Conservation (phyloP, 768 basidiomycete genomes). For the Suillus hirtellus region DNA sequence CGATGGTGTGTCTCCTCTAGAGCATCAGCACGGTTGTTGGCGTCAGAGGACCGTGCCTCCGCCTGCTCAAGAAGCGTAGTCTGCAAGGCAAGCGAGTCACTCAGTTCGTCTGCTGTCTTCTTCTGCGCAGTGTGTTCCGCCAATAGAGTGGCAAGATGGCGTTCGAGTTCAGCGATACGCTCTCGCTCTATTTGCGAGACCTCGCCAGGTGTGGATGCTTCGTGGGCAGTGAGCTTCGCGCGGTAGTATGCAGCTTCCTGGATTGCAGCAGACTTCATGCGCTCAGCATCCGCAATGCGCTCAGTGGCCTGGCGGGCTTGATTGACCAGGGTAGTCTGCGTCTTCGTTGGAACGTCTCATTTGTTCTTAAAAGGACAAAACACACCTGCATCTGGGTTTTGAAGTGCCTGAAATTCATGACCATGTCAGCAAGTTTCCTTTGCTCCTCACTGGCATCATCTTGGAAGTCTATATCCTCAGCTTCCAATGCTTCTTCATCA, state of each 20-base stretch:
- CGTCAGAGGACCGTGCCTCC: conserved; percentile 74
- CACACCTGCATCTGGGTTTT: conserved; percentile 83
- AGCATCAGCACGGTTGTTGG: conserved; percentile 71
- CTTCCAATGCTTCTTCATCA: conserved; percentile 50
- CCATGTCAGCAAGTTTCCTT: conserved; percentile 63
- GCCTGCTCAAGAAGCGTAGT: conserved; percentile 78
- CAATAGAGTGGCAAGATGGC: conserved; percentile 59
- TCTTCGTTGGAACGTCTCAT: background rate
- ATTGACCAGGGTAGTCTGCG: conserved; percentile 67
- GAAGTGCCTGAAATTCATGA: conserved; percentile 85
- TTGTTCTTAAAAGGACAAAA: conserved; percentile 12
- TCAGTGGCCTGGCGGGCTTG: conserved; percentile 80
- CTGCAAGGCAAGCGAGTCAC: conserved; percentile 72
- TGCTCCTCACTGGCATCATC: conserved; percentile 41
- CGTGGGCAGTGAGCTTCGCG: conserved; percentile 88
- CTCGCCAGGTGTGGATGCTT: conserved; percentile 66
- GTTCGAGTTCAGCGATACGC: conserved; percentile 73
- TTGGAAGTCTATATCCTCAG: conserved; percentile 35
- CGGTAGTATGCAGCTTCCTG: conserved; percentile 97
- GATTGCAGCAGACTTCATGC: conserved; percentile 70
- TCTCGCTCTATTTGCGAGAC: conserved; percentile 73
- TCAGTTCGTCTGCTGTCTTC: conserved; percentile 69
- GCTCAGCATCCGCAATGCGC: conserved; percentile 76
- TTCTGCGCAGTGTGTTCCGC: conserved; percentile 67
- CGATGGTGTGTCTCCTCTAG: conserved; percentile 70